Base-by-base conservation (phyloP, 2,329 filamentous ascomycete species). In the Lasiodiplodia sp. region DNA sequence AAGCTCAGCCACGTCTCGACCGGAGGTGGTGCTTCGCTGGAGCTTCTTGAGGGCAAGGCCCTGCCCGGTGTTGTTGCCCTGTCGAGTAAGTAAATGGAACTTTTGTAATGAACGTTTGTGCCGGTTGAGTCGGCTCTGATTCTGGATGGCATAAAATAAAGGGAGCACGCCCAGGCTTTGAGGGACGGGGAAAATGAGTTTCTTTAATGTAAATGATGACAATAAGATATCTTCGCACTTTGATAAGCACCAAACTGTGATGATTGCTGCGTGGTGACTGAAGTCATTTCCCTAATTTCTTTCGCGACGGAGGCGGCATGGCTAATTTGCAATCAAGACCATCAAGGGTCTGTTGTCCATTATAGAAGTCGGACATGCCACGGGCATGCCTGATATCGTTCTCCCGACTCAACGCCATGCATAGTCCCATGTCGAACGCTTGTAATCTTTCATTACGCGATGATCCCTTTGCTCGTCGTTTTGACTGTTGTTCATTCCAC, bases 1-100 rank as follows among this genome's bases (percentile, higher is more conserved):
- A 96, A 98, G 89, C 88, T 98, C 78, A 97, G 94, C 86, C 96
- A 99, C 85, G 96, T 99, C 72, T 97, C 94, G 63, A 99, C 96
- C 38, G 96, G 96, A 75, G 96, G 96, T 78, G 96, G 96, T 84
- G 96, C 96, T 73, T 95, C 91, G 76, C 86, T 99, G 78, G 96
- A 99, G 87, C 86, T 99, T 77, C 89, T 99, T 71, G 96, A 99
- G 88, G 96, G 96, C 83, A 99, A 99, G 89, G 95, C 93, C 73
- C 87, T 99, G 78, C 96, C 96, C 68, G 96, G 96, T 86, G 94
- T 99, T 72, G 86, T 88, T 78, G 95, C 95, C 76, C 89, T 99
- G 81, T 97, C 94, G 83, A 88, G 85, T 85, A 89, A 89, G 84
- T 89, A 86, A 81, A 78, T 63, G 55, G 25, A 28, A n/a, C 23